phyloP scores from a whole-genome alignment of 2,329 filamentous ascomycete genomes.

The Arthrinium puccinioides region DNA sequence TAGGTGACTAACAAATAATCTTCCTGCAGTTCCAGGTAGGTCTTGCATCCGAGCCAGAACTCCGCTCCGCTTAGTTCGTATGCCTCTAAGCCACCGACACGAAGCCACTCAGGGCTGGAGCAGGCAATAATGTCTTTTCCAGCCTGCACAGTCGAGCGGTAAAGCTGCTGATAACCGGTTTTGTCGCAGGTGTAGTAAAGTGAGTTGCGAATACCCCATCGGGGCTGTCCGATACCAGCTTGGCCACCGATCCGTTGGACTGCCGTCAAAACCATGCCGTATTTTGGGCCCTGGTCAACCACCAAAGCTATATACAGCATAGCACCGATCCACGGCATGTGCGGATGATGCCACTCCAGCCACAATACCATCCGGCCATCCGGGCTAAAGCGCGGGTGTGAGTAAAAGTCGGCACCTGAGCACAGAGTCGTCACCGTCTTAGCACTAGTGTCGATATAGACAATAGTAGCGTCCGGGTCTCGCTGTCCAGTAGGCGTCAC shows the following conservation, averaged over 20 bases:
- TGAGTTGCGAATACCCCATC: constrained; percentile 40
- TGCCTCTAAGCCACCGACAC: background rate
- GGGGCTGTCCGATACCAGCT: constrained; percentile 33
- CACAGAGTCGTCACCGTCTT: too few relatives aligned
- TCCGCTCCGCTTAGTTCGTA: constrained; percentile 1
- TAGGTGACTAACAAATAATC: background rate
- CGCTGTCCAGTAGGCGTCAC: too few relatives aligned
- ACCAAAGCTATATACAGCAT: constrained; percentile 35
- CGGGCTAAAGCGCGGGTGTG: constrained; percentile 38
- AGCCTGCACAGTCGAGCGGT: constrained; percentile 17
- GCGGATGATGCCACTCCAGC: constrained; percentile 48
- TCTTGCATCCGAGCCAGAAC: background rate
- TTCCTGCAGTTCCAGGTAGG: constrained; percentile 10
- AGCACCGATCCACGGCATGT: constrained; percentile 42
- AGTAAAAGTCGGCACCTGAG: constrained; percentile 49
- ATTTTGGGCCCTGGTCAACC: constrained; percentile 31
- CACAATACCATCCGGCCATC: constrained; percentile 40
- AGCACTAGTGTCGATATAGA: too few relatives aligned
- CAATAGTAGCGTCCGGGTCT: too few relatives aligned
- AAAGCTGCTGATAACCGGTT: constrained; percentile 39
- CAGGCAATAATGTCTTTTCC: background rate
- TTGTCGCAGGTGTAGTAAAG: constrained; percentile 41
- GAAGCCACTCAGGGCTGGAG: too few relatives aligned
- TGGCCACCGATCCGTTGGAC: constrained; percentile 34
- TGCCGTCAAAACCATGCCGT: constrained; percentile 19